Percentiles rank a stretch among this genome's conserved stretches.
Evolutionary conservation across 2,329 filamentous ascomycete species (phyloP).

Genomic region (Colletotrichum simmondsii): DNA sequence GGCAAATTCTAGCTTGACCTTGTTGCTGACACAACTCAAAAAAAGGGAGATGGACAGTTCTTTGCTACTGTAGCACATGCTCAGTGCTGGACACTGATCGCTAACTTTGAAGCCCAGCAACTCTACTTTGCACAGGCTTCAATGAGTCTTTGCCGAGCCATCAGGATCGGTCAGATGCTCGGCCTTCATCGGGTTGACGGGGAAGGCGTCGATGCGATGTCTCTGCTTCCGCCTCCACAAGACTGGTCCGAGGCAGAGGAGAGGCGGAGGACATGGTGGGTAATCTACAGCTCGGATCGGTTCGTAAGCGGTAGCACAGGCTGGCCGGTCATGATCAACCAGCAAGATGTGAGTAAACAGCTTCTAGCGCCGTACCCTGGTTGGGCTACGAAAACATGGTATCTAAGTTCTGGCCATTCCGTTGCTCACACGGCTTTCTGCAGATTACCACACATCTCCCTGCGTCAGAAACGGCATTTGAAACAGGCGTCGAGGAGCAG

Average conservation of each 20-base stretch:
- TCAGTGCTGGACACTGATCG: constrained; percentile 71
- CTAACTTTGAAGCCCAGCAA: constrained; percentile 73
- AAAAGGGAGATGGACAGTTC: constrained; percentile 30
- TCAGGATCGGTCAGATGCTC: constrained; percentile 72
- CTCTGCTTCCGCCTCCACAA: constrained; percentile 70
- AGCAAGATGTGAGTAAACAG: constrained; percentile 58
- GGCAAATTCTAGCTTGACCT: neutral
- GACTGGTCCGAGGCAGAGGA: constrained; percentile 78
- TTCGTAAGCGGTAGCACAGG: constrained; percentile 76
- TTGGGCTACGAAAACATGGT: too few species aligned
- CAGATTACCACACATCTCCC: constrained; percentile 70
- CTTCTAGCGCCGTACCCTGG: too few species aligned
- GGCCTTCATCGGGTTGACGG: constrained; percentile 74
- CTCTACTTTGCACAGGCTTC: constrained; percentile 77
- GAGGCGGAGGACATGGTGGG: constrained; percentile 74
- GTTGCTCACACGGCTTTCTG: neutral
- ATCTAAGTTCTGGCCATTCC: too few species aligned
- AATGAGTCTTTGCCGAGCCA: constrained; percentile 72
- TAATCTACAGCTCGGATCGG: constrained; percentile 71
- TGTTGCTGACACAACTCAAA: neutral
- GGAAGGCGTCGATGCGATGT: constrained; percentile 69
- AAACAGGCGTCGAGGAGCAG: constrained; percentile 62
- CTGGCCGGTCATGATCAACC: constrained; percentile 76
- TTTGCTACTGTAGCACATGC: constrained; percentile 68
- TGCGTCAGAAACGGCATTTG: constrained; percentile 70